A percentile compares a stretch with the other conserved stretches of the same genome.
phyloP scores from a whole-genome alignment of 345 rosid species.

The Populus deltoides region DNA sequence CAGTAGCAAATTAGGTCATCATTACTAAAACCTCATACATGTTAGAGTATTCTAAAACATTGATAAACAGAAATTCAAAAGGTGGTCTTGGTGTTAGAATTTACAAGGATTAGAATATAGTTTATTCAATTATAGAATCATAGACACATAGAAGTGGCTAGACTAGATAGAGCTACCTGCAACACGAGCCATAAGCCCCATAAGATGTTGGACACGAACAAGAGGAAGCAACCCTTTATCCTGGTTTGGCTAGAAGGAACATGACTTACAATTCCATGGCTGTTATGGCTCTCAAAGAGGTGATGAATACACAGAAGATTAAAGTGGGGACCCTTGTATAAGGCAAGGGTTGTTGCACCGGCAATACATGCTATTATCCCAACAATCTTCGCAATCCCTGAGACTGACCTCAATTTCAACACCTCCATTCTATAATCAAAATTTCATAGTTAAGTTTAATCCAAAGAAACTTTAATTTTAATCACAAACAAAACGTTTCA shows the following conservation, averaged over 20 bases:
- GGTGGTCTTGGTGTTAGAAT: too few species aligned
- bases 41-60: too few species aligned
- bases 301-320: slow-evolving; percentile 40
- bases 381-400: slow-evolving; percentile 65
- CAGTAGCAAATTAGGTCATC: not conserved
- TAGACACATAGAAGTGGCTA: too few species aligned
- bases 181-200: slow-evolving; percentile 90
- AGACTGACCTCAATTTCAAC: slow-evolving; percentile 46
- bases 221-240: slow-evolving; percentile 84
- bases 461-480: not conserved
- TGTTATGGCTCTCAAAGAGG: slow-evolving; percentile 23
- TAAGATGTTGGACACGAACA: slow-evolving; percentile 58
- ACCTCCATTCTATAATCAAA: slow-evolving; percentile 54
- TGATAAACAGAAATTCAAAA: too few species aligned
- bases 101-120: too few species aligned
- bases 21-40: too few species aligned
- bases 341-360: slow-evolving; percentile 63
- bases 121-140: not conserved
- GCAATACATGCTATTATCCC: slow-evolving; percentile 65
- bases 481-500: not conserved
- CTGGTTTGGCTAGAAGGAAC: slow-evolving; percentile 50
- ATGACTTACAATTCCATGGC: slow-evolving; percentile 20
- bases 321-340: slow-evolving; percentile 72
- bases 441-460: not conserved
- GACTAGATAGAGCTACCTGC: slow-evolving; percentile 46